Base-by-base conservation (phyloP, 331 rosid genomes). In the Arachis monticola region DNA sequence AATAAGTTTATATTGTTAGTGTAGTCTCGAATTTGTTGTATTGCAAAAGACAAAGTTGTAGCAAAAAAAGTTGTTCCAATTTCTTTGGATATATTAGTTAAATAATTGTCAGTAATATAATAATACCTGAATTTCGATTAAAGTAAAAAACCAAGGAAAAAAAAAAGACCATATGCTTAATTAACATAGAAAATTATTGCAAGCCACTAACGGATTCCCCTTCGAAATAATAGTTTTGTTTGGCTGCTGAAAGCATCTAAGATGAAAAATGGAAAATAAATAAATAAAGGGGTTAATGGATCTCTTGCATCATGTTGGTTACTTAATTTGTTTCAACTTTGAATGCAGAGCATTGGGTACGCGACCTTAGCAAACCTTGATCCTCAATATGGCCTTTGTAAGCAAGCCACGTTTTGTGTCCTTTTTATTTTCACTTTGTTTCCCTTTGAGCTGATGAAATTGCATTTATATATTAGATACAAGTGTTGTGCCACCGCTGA, bases 341-440 rank as follows among this genome's bases (percentile, higher is more conserved):
- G 4, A 71, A 65, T 72, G 87, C 89, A 93, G 97, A 88, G 97
- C 70, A 89, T 93, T 82, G 98, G 98, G 8, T 93, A 91, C 83
- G 98, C 97, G 8, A 86, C 91, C 67, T 75, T 93, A 27, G 98
- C 97, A 46, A 81, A 81, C 76, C 96, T 93, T 82, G 92, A 83
- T 57, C 98, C 97, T 60, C 86, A 89, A 69, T 93, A 87, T 78
- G 97, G 97, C 10, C 98, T 93, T 9, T 93, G 98, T 93, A 90
- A 93, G 98, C 90, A 89, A 93, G 95, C 73, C 10, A 55, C 27
- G 10, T 48, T 30, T 69, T 17, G 22, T 45, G 6, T 5, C 1
- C 1, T n/a, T 6, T 8, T 60, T 5, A 14, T 4, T 17, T 17
- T 13, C 6, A 1, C 6, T 13, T 13, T 14, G 6, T 9, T 14